A percentile compares a stretch with the other conserved stretches of the same genome.
phyloP scores from a whole-genome alignment of 495 filamentous ascomycete genomes.

The Elasticomyces elasticus region DNA sequence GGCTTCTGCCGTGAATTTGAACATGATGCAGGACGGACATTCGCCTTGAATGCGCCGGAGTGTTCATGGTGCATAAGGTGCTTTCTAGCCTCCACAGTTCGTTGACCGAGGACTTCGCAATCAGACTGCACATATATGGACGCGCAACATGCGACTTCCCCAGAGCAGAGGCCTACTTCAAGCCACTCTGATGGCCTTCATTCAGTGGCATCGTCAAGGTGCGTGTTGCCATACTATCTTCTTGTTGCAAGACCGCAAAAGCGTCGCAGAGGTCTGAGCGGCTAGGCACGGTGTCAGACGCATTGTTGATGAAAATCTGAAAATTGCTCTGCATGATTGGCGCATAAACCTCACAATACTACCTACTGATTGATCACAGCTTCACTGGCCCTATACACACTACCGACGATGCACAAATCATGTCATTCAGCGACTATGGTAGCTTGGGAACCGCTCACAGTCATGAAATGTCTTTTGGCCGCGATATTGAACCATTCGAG shows the following conservation, averaged over 20 bases:
- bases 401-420: background rate
- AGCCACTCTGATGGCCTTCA: constrained; percentile 4
- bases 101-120: background rate
- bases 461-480: background rate
- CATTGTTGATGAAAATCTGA: background rate
- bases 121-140: constrained; percentile 1
- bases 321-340: background rate
- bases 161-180: constrained; percentile 4
- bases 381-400: background rate
- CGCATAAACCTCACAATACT: background rate
- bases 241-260: background rate
- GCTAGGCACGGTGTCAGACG: too few relatives aligned
- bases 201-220: constrained; percentile 9
- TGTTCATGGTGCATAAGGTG: background rate
- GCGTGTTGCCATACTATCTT: background rate
- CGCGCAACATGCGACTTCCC: constrained; percentile 1
- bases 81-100: background rate
- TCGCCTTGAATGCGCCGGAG: too few relatives aligned
- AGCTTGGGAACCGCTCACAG: background rate
- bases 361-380: background rate
- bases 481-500: constrained; percentile 14
- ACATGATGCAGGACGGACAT: background rate
- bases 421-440: background rate
- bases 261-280: too few relatives aligned
- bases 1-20: background rate